Evolutionary conservation across 768 basidiomycete genomes (phyloP).

Genomic region (Leccinum imitatum): DNA sequence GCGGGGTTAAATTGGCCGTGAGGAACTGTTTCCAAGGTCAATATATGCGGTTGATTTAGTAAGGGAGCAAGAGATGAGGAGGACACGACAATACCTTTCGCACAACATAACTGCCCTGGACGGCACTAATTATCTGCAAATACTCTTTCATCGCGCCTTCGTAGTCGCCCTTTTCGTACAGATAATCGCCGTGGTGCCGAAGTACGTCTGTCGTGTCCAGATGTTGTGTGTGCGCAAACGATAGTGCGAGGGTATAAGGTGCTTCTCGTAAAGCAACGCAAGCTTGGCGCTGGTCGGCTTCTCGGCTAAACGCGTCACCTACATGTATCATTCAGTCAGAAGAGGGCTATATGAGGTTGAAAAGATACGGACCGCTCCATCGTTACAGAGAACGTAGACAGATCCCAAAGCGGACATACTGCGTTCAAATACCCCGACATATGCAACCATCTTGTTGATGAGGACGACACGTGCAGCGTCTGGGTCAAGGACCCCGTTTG

Average conservation of each 20-base stretch:
- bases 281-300: conserved; percentile 3
- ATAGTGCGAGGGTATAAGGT: too few relatives aligned
- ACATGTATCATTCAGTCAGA: too few relatives aligned
- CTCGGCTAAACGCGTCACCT: too few relatives aligned
- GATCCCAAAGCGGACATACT: conserved; percentile 25
- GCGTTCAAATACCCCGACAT: conserved; percentile 74
- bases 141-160: too few relatives aligned
- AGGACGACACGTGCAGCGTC: conserved; percentile 82
- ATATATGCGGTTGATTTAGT: background rate
- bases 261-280: conserved; percentile 47
- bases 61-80: background rate
- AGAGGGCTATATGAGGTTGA: too few relatives aligned
- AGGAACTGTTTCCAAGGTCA: conserved; percentile 63
- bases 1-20: conserved; percentile 93
- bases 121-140: conserved; percentile 61
- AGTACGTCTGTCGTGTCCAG: too few relatives aligned
- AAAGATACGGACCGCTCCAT: too few relatives aligned
- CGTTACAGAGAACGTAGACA: too few relatives aligned
- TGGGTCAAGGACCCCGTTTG: conserved; percentile 39
- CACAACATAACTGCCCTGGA: conserved; percentile 29
- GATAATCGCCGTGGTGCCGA: too few relatives aligned
- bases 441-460: conserved; percentile 88
- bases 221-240: too few relatives aligned
- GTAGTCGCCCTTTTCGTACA: too few relatives aligned
- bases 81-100: conserved; percentile 66